Percentiles rank a stretch among this genome's conserved stretches.
Evolutionary conservation across 2,329 filamentous ascomycete genomes (phyloP).

Genomic region (Penicillium sp.): DNA sequence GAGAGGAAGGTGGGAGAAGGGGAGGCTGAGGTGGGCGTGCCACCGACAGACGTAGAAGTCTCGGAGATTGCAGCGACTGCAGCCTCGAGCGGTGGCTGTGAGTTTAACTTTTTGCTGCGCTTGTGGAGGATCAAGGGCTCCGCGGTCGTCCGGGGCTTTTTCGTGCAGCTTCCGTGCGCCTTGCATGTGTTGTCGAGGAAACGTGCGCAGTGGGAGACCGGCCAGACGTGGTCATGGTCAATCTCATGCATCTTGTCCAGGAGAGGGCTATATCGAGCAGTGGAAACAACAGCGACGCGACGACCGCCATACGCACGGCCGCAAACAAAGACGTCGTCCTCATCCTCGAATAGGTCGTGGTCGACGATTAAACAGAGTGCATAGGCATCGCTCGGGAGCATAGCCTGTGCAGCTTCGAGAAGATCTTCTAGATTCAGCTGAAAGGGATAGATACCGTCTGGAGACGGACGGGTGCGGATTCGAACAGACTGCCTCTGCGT

Average conservation of each 20-base stretch:
- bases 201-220: conserved; percentile 62
- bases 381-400: conserved; percentile 64
- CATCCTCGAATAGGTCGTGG: conserved; percentile 68
- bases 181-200: conserved; percentile 16
- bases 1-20: neutral
- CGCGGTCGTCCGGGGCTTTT: neutral
- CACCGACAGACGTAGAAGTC: too few relatives aligned
- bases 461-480: conserved; percentile 57
- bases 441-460: conserved; percentile 51
- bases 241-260: conserved; percentile 51
- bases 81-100: neutral
- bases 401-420: conserved; percentile 59
- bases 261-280: conserved; percentile 64
- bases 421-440: conserved; percentile 65
- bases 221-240: conserved; percentile 65
- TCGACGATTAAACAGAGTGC: conserved; percentile 61
- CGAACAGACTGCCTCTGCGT: conserved; percentile 44
- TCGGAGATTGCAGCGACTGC: neutral
- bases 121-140: neutral
- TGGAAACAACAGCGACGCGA: conserved; percentile 65
- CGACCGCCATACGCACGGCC: conserved; percentile 69
- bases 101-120: neutral
- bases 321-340: conserved; percentile 70
- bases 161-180: neutral
- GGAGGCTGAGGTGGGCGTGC: neutral